phyloP scores from a whole-genome alignment of 768 basidiomycete genomes.

The Amylocystis lapponica region DNA sequence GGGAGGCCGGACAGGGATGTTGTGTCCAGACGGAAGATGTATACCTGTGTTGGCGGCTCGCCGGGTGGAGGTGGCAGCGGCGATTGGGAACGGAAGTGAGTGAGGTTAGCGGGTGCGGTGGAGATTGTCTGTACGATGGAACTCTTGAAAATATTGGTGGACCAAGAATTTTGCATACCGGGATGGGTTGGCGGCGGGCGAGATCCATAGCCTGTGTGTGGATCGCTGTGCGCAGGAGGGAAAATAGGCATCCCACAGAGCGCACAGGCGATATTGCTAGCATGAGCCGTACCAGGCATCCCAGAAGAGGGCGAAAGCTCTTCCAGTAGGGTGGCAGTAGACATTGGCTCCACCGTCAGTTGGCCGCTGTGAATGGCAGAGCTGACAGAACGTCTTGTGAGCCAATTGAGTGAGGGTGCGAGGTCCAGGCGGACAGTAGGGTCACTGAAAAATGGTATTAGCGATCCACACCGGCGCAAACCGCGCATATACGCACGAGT shows the following conservation, averaged over 20 bases:
- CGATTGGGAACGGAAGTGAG: constrained; percentile 13
- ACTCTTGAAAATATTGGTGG: constrained; percentile 57
- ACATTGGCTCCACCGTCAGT: constrained; percentile 82
- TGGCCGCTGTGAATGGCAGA: constrained; percentile 84
- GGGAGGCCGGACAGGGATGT: constrained; percentile 22
- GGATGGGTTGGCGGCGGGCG: constrained; percentile 29
- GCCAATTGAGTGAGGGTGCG: constrained; percentile 92
- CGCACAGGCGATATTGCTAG: constrained; percentile 63
- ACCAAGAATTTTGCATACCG: constrained; percentile 38
- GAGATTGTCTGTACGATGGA: constrained; percentile 31
- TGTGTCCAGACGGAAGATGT: constrained; percentile 59
- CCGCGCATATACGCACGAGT: constrained; percentile 64
- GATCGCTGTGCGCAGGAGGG: constrained; percentile 16
- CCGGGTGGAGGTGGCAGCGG: constrained; percentile 33
- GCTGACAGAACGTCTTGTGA: constrained; percentile 80
- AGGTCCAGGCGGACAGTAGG: constrained; percentile 88
- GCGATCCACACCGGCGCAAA: background rate
- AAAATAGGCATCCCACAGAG: constrained; percentile 67
- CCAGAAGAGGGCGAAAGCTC: constrained; percentile 40
- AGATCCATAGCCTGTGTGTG: too few species aligned
- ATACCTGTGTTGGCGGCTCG: constrained; percentile 40
- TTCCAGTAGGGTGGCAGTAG: constrained; percentile 52
- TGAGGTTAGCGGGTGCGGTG: constrained; percentile 2
- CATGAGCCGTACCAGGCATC: constrained; percentile 40
- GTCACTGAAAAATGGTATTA: constrained; percentile 48